Percentiles rank a stretch among this genome's conserved stretches.
Evolutionary conservation across 441 rosid genomes (phyloP).

Genomic region (Erysimum cheiri): DNA sequence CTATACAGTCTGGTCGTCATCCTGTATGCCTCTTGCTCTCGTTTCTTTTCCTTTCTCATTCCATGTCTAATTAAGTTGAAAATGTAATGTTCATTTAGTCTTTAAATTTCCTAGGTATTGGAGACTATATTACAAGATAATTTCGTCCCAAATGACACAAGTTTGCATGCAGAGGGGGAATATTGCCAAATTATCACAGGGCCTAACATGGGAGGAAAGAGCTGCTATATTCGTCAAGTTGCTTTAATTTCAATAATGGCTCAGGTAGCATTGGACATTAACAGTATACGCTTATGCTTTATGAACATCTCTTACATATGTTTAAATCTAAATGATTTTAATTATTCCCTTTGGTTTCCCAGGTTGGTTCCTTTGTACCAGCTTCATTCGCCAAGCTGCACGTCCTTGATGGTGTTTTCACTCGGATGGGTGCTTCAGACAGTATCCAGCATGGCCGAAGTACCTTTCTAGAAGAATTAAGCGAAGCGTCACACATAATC

Average conservation of each 20-base stretch:
- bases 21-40: conserved; percentile 59
- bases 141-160: conserved; percentile 90
- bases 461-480: conserved; percentile 90
- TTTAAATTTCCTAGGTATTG: conserved; percentile 61
- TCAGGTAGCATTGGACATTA: conserved; percentile 60
- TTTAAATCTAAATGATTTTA: conserved; percentile 4
- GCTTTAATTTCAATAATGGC: conserved; percentile 90
- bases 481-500: conserved; percentile 80
- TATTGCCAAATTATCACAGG: conserved; percentile 91
- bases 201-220: conserved; percentile 99
- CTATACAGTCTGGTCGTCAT: conserved; percentile 76
- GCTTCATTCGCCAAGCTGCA: conserved; percentile 78
- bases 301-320: background rate
- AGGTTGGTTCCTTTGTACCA: conserved; percentile 98
- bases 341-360: conserved; percentile 31
- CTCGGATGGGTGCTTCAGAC: conserved; percentile 96
- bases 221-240: conserved; percentile 97
- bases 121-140: conserved; percentile 73
- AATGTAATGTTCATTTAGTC: conserved; percentile 1
- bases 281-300: background rate
- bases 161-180: conserved; percentile 66
- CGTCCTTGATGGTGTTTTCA: conserved; percentile 80
- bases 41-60: conserved; percentile 15
- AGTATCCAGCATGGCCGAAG: conserved; percentile 94
- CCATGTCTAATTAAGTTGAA: conserved; percentile 1